These are phyloP conservation scores for Irpex rosettiformis DNA, from an alignment of 1,284 basidiomycete species.

Conservation along the genomic window DNA sequence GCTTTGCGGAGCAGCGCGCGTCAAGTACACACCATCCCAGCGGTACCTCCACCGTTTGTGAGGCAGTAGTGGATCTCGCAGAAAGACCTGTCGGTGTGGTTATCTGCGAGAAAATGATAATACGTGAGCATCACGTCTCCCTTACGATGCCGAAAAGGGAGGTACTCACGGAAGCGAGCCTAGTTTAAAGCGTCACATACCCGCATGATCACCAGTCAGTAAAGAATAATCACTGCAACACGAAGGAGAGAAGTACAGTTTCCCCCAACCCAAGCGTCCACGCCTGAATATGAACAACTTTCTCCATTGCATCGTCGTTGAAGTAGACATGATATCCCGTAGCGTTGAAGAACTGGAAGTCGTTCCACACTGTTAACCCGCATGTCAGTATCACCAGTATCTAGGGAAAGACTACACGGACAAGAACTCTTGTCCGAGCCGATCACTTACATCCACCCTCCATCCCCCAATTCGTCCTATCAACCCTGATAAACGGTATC, in stretches of 20 bases:
- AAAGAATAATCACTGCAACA: neutral
- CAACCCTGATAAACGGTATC: conserved; percentile 27
- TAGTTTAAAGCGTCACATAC: neutral
- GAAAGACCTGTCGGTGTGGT: conserved; percentile 23
- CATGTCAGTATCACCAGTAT: neutral
- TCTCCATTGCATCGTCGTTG: conserved; percentile 25
- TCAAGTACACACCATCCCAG: conserved; percentile 22
- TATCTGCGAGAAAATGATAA: conserved; percentile 8
- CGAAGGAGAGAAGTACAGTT: conserved; percentile 11
- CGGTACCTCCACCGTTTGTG: conserved; percentile 24
- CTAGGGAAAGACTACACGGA: too few species aligned
- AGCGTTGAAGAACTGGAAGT: conserved; percentile 30
- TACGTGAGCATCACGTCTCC: neutral
- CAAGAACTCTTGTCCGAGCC: too few species aligned
- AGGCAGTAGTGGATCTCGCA: conserved; percentile 29
- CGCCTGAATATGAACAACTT: conserved; percentile 25
- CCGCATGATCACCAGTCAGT: neutral
- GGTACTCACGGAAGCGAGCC: neutral
- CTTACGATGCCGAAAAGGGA: too few species aligned
- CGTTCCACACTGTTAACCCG: conserved; percentile 12
- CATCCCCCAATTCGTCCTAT: conserved; percentile 7
- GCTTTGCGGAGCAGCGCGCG: conserved; percentile 17
- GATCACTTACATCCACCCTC: neutral
- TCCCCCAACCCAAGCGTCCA: conserved; percentile 29
- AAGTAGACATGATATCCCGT: conserved; percentile 28